A percentile compares a stretch with the other conserved stretches of the same genome.
These are phyloP conservation scores for Calvatia gigantea DNA, from an alignment of 768 basidiomycete species.

Conservation along the genomic window DNA sequence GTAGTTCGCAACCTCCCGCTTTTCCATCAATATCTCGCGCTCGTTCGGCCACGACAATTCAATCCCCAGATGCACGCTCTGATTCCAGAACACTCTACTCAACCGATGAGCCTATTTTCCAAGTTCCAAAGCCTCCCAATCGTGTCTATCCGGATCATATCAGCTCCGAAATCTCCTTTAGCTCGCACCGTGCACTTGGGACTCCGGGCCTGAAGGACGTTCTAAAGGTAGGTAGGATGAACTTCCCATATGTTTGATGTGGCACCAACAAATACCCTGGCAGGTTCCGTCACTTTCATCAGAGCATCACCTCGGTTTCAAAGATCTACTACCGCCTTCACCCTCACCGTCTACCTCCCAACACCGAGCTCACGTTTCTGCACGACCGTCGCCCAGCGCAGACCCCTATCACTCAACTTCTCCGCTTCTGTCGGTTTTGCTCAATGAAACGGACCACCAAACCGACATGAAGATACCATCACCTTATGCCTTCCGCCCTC, in stretches of 20 bases:
- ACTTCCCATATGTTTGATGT: not conserved
- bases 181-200: conserved; percentile 24
- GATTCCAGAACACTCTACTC: conserved; percentile 3
- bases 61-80: conserved; percentile 19
- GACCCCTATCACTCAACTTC: conserved; percentile 3
- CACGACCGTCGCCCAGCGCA: not conserved
- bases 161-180: conserved; percentile 40
- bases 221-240: conserved; percentile 48
- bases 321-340: conserved; percentile 73
- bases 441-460: not conserved
- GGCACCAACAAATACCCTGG: not conserved
- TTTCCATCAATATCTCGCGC: conserved; percentile 35
- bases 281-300: conserved; percentile 67
- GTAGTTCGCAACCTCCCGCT: conserved; percentile 20
- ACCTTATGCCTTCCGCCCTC: not conserved
- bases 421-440: not conserved
- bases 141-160: conserved; percentile 37
- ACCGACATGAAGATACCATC: not conserved
- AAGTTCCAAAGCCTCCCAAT: conserved; percentile 4
- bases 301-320: conserved; percentile 65
- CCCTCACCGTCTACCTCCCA: conserved; percentile 39
- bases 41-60: conserved; percentile 41
- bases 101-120: not conserved
- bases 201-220: conserved; percentile 70
- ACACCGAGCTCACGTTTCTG: not conserved